These are phyloP conservation scores for Lachnellula arida DNA, from an alignment of 2,329 filamentous ascomycete genomes.

Conservation along the genomic window DNA sequence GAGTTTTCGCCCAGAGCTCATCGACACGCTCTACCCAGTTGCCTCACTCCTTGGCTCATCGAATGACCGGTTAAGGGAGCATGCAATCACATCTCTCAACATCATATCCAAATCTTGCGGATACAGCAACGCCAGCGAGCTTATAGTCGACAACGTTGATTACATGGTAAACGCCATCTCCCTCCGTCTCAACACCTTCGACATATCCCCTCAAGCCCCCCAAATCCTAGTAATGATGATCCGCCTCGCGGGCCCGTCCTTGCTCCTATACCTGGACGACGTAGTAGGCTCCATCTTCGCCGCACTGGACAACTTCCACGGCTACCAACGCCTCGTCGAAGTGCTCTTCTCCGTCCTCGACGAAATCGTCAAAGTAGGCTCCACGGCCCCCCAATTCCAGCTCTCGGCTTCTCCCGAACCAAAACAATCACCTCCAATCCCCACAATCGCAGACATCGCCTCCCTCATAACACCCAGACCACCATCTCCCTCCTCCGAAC, in stretches of 20 bases:
- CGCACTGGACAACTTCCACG: constrained; percentile 91
- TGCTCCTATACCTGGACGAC: constrained; percentile 89
- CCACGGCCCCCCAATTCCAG: constrained; percentile 50
- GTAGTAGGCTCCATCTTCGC: constrained; percentile 87
- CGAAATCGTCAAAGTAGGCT: constrained; percentile 78
- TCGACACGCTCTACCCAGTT: constrained; percentile 89
- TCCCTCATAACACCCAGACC: constrained; percentile 47
- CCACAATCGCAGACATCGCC: constrained; percentile 42
- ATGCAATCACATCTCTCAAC: constrained; percentile 81
- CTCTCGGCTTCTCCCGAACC: constrained; percentile 20
- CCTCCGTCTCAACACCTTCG: constrained; percentile 82
- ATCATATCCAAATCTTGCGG: constrained; percentile 69
- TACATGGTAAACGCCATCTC: constrained; percentile 94
- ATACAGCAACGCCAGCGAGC: constrained; percentile 67
- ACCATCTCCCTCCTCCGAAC: constrained; percentile 3
- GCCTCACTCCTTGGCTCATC: constrained; percentile 78
- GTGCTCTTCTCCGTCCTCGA: constrained; percentile 77
- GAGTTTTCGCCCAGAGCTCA: constrained; percentile 76
- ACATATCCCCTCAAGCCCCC: constrained; percentile 85
- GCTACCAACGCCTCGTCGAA: constrained; percentile 82
- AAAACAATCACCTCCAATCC: constrained; percentile 30
- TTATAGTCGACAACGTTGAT: constrained; percentile 89
- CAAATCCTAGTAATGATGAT: constrained; percentile 95
- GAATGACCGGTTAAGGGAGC: constrained; percentile 62
- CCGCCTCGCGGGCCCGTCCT: constrained; percentile 69